Base-by-base conservation (phyloP, 2,329 filamentous ascomycete genomes). In the Botrytis aclada region DNA sequence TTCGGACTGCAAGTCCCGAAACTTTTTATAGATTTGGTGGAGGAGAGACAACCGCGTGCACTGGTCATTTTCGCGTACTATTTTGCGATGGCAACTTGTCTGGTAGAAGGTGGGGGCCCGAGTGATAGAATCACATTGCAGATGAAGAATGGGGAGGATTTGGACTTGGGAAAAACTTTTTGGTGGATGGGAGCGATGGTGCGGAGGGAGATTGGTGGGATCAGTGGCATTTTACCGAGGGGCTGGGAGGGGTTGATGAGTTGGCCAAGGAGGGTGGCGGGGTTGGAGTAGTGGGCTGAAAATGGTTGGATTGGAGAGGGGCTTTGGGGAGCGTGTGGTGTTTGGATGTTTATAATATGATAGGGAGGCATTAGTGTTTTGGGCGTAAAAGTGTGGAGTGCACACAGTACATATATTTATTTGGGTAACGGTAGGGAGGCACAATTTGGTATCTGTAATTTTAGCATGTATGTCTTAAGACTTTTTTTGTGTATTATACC, bases 41-140 rank as follows among this genome's bases (percentile, higher is more conserved):
- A 74, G n/a, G 73, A 66, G 63, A 45, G 60, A 47, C 64, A 73
- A 10, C 74, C 74, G 16, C 66, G 76, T n/a, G 76, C 76, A 8
- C 60, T 77, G 10, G 71, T 75, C 18, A 74, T 77, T 14, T 74
- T 77, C 47, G 78, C 80, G 2, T 79, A 81, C 69, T 81, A 78
- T 77, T 75, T 81, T 69, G 79, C 80, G 1, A 70, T 81, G 22
- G 77, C 80, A 10, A 72, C 56, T 29, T 67, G 41, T 60, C 61
- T 72, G 41, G 70, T 37, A 14, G 37, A 60, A 32, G 47, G 51
- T 12, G 34, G 63, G 29, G 25, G 43, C 7, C 54, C 34, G 4
- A 16, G 18, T 22, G 41, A 70, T 29, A 43, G 69, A 10, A 69
- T 69, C n/a, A 32, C 29, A 9, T 37, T 69, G 39, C 37, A 29